Conservation (phyloP, 306 rosid species). For the Betula pendula region DNA sequence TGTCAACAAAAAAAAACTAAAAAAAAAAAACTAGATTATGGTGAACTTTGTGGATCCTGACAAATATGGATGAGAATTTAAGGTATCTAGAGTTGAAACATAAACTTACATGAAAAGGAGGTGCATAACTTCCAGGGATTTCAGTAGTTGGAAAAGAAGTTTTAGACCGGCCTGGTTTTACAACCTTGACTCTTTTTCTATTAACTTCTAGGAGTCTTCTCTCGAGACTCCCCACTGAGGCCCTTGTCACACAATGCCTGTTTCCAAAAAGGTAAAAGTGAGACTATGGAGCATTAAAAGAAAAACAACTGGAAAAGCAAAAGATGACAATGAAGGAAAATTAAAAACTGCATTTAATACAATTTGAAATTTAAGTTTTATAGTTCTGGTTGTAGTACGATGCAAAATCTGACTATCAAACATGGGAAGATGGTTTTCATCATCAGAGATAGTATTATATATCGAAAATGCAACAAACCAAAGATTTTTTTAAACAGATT, state of each 20-base stretch:
- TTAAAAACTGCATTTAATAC: background rate
- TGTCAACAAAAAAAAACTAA: no score
- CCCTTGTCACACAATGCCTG: conserved; percentile 92
- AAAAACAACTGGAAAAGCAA: background rate
- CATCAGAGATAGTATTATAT: background rate
- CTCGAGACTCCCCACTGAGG: conserved; percentile 70
- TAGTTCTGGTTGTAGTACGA: background rate
- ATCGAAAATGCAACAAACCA: background rate
- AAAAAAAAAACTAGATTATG: no score
- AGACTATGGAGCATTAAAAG: conserved; percentile 4
- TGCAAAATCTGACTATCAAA: background rate
- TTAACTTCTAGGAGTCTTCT: conserved; percentile 82
- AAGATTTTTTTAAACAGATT: background rate
- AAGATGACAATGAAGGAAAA: background rate
- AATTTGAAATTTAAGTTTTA: background rate
- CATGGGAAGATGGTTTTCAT: background rate
- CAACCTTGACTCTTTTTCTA: conserved; percentile 83
- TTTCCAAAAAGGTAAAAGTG: conserved; percentile 17
- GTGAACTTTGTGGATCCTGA: background rate
- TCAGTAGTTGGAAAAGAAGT: conserved; percentile 92
- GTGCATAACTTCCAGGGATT: conserved; percentile 87
- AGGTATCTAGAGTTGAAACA: background rate
- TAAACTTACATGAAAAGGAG: conserved; percentile 92
- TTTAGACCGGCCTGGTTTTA: conserved; percentile 94
- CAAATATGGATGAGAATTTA: background rate